These are phyloP conservation scores for Scytalidium sp. DNA, from an alignment of 2,329 filamentous ascomycete genomes.

Conservation along the genomic window DNA sequence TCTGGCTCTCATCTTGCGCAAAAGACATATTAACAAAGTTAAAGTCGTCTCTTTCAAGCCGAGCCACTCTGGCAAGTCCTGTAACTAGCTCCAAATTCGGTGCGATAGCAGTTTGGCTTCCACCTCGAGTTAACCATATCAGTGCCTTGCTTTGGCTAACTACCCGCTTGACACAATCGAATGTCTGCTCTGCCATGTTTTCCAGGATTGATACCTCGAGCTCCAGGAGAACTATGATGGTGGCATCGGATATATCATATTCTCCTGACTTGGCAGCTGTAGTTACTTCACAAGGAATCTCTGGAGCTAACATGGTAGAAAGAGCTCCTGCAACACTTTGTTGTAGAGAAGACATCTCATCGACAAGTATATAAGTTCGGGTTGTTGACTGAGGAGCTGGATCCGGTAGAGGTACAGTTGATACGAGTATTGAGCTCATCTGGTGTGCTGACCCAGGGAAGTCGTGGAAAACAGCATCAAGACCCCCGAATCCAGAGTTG, in stretches of 20 bases:
- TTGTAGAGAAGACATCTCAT: not conserved
- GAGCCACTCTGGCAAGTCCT: not conserved
- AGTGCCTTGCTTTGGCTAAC: not conserved
- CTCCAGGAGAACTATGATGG: not conserved
- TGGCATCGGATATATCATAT: not conserved
- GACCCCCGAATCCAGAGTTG: not conserved
- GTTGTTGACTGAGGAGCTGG: not conserved
- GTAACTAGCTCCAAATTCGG: slow-evolving; percentile 1
- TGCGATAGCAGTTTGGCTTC: not conserved
- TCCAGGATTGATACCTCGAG: not conserved
- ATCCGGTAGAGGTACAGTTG: not conserved
- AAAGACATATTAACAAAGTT: slow-evolving; percentile 1
- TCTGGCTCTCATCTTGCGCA: not conserved
- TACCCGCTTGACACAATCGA: not conserved
- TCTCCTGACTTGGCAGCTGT: not conserved
- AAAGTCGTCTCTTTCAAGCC: not conserved
- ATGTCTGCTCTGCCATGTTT: not conserved
- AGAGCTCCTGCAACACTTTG: not conserved
- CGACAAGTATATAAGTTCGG: not conserved
- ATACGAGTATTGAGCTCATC: slow-evolving; percentile 1
- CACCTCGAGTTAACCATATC: not conserved
- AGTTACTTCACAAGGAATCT: not conserved
- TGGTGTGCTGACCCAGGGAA: not conserved
- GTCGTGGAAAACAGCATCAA: slow-evolving; percentile 1
- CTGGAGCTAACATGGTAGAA: not conserved